phyloP scores from a whole-genome alignment of 2,329 filamentous ascomycete species.

The Mollisiaceae sp. region DNA sequence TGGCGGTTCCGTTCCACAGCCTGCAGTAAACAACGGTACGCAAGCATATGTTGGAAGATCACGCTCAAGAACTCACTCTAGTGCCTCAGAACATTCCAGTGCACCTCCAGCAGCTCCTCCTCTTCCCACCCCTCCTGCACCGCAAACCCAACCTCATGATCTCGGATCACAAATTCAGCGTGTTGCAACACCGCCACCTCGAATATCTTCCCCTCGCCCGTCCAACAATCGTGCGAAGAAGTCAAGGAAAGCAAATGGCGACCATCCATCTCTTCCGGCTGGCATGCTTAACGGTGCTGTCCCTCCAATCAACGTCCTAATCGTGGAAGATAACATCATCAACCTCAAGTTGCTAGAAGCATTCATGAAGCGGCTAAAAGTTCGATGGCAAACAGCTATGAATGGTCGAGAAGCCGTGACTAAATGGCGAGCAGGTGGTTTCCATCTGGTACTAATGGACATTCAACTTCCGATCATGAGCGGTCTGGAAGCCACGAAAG shows the following conservation, averaged over 20 bases:
- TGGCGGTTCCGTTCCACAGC: slow-evolving; percentile 39
- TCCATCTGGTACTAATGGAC: slow-evolving; percentile 97
- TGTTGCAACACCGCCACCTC: slow-evolving; percentile 50
- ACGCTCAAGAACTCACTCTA: slow-evolving; percentile 64
- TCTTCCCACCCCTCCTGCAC: slow-evolving; percentile 57
- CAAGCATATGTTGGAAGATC: slow-evolving; percentile 45
- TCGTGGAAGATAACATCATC: slow-evolving; percentile 99
- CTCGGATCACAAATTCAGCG: slow-evolving; percentile 47
- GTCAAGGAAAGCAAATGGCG: slow-evolving; percentile 54
- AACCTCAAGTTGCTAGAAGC: slow-evolving; percentile 92
- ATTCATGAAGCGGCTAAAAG: slow-evolving; percentile 94
- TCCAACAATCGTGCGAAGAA: slow-evolving; percentile 50
- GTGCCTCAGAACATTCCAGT: slow-evolving; percentile 55
- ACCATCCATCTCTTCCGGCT: slow-evolving; percentile 56
- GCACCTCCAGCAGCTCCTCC: slow-evolving; percentile 55
- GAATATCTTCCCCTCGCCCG: slow-evolving; percentile 54
- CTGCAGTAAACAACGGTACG: slow-evolving; percentile 38
- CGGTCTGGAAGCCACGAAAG: slow-evolving; percentile 90
- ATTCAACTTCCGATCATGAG: slow-evolving; percentile 98
- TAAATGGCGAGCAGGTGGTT: slow-evolving; percentile 92
- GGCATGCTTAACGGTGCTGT: slow-evolving; percentile 80
- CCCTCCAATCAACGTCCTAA: slow-evolving; percentile 94
- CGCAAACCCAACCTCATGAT: slow-evolving; percentile 52
- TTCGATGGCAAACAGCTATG: slow-evolving; percentile 96
- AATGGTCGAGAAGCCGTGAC: slow-evolving; percentile 91